Percentiles rank a stretch among this genome's conserved stretches.
Conservation (phyloP, 306 rosid genomes). For the Pyrus betulifolia region DNA sequence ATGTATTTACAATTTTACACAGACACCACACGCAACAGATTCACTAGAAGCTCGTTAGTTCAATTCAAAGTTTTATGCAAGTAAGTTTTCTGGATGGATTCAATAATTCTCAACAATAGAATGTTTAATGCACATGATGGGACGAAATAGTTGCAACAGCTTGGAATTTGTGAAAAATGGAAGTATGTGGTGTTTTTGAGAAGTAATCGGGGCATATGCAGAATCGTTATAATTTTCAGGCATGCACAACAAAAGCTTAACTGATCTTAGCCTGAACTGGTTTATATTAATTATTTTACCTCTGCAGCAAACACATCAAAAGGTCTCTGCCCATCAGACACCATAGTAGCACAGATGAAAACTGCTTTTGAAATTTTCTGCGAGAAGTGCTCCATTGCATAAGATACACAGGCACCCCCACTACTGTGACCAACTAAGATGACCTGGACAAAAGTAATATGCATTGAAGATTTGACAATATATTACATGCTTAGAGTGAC, state of each 20-base stretch:
- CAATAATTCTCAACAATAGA: neutral
- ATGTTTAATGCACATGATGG: neutral
- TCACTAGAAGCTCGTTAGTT: neutral
- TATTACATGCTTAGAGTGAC: constrained; percentile 5
- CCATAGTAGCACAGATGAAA: constrained; percentile 94
- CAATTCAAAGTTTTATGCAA: neutral
- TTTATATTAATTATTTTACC: constrained; percentile 32
- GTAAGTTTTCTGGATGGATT: neutral
- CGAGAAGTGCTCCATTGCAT: constrained; percentile 80
- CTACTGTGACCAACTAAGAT: constrained; percentile 88
- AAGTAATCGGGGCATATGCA: neutral
- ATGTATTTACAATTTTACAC: neutral
- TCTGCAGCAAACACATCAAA: constrained; percentile 79
- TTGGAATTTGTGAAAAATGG: neutral
- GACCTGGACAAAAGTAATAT: constrained; percentile 48
- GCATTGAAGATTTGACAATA: constrained; percentile 9
- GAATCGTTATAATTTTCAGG: neutral
- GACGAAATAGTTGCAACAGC: neutral
- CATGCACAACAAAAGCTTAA: neutral
- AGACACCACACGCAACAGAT: neutral
- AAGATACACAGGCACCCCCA: constrained; percentile 94
- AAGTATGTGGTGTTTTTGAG: neutral
- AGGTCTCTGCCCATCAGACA: constrained; percentile 76
- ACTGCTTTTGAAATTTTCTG: constrained; percentile 75
- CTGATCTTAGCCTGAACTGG: neutral